Conservation (phyloP, 768 basidiomycete species). For the Amanita brunnescens region DNA sequence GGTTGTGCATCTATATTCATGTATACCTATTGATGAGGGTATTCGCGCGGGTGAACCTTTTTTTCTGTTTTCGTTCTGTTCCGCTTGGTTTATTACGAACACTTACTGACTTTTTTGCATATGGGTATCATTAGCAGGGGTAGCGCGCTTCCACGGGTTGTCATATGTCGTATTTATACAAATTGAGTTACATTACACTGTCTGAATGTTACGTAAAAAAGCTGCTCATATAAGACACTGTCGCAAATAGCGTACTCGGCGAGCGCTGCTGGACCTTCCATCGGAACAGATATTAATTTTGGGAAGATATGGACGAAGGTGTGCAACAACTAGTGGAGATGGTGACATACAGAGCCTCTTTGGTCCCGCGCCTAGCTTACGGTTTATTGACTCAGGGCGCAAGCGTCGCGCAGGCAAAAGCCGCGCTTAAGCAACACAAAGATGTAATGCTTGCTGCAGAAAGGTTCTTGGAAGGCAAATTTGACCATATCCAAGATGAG, state of each 20-base stretch:
- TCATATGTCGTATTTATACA: background rate
- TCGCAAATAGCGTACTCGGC: background rate
- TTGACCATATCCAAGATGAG: slow-evolving; percentile 60
- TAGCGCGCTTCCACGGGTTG: background rate
- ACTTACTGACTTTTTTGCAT: background rate
- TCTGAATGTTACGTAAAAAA: background rate
- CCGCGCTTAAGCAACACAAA: slow-evolving; percentile 70
- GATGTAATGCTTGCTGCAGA: slow-evolving; percentile 94
- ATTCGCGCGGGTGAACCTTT: background rate
- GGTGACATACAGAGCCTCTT: slow-evolving; percentile 17
- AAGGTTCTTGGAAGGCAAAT: slow-evolving; percentile 75
- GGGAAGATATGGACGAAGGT: slow-evolving; percentile 35
- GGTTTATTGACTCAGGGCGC: slow-evolving; percentile 54
- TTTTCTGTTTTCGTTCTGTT: background rate
- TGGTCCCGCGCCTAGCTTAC: background rate
- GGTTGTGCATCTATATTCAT: slow-evolving; percentile 7
- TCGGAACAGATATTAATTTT: background rate
- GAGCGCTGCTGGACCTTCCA: background rate
- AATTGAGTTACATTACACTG: background rate
- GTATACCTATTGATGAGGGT: slow-evolving; percentile 1
- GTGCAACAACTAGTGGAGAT: slow-evolving; percentile 52
- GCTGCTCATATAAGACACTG: background rate
- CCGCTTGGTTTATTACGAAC: background rate
- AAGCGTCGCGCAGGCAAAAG: slow-evolving; percentile 69
- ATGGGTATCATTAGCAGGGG: background rate